Base-by-base conservation (phyloP, 2,329 filamentous ascomycete genomes). In the Nigrospora sphaerica region DNA sequence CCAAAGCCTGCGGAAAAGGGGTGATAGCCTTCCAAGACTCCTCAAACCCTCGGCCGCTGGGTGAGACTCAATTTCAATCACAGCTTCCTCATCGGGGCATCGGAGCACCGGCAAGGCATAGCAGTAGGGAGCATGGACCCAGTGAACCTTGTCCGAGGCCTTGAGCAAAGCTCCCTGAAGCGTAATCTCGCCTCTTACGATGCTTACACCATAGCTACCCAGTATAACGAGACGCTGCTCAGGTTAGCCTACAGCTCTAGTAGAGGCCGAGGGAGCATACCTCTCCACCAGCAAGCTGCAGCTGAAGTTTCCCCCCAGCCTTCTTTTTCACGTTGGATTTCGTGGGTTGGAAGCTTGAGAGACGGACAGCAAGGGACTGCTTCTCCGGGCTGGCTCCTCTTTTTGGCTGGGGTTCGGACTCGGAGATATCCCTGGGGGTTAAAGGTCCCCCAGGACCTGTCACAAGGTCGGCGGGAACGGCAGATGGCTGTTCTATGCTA, bases 21-120 rank as follows among this genome's bases (percentile, higher is more conserved):
- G 83, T 1, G 81, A 88, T 2, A 89, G 62, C 10, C 60, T 69
- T 2, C 75, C 77, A 14, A 92, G 61, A 1, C 71, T 67, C 14
- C 72, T 69, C 12, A 89, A 52, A 0, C 68, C 68, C 13, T 61
- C 62, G 2, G 73, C 66, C 10, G 66, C 70, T 1, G 75, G 72
- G 43, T 78, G 73, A 5, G 82, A 61, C 32, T 74, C 67, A 19
- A 89, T 62, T 48, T 85, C 76, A 19, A 44, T 44, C 1, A 87
- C 60, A 1, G 59, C 62, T 0, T 72, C 71, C 11, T 72, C 62
- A 39, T 78, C 70, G 0, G 66, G 57, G 38, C 74, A 80, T 40
- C 78, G 68, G 32, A 92, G 71, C 1, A 85, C 78, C 1, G 85
- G 85, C 2, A 92, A 63, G 1, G 86, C 81, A 57, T 88, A 80